Conservation (phyloP, 495 filamentous ascomycete genomes). For the Neurospora terricola region DNA sequence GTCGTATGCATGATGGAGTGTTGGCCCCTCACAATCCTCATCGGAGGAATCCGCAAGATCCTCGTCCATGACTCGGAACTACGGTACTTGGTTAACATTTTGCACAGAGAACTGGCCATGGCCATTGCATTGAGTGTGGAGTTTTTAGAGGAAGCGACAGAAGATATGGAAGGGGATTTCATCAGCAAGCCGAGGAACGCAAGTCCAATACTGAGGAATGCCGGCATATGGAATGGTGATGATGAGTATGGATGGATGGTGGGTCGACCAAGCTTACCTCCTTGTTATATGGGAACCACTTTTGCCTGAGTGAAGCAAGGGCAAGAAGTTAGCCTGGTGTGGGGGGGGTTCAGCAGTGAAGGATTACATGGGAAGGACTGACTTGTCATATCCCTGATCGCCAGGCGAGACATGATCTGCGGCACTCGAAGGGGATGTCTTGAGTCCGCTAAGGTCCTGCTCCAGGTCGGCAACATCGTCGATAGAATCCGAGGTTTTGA, state of each 20-base stretch:
- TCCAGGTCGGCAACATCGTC: slow-evolving; percentile 43
- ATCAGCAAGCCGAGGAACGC: neutral
- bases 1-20: slow-evolving; percentile 44
- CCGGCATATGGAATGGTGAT: neutral
- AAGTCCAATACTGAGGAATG: neutral
- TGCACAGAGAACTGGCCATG: neutral
- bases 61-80: slow-evolving; percentile 34
- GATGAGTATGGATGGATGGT: neutral
- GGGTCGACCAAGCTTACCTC: slow-evolving; percentile 23
- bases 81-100: slow-evolving; percentile 4
- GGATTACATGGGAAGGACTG: slow-evolving; percentile 3
- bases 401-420: slow-evolving; percentile 23
- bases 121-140: neutral
- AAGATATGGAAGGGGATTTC: neutral
- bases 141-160: neutral
- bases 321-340: neutral
- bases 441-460: slow-evolving; percentile 32
- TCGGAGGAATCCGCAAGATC: slow-evolving; percentile 46
- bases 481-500: slow-evolving; percentile 30
- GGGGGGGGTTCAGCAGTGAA: neutral
- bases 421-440: slow-evolving; percentile 25
- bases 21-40: slow-evolving; percentile 46
- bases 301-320: slow-evolving; percentile 10
- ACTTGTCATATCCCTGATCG: slow-evolving; percentile 20
- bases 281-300: slow-evolving; percentile 33